Evolutionary conservation across 352 stramenopile species (phyloP).

Genomic region (Globisporangium sylvaticum): DNA sequence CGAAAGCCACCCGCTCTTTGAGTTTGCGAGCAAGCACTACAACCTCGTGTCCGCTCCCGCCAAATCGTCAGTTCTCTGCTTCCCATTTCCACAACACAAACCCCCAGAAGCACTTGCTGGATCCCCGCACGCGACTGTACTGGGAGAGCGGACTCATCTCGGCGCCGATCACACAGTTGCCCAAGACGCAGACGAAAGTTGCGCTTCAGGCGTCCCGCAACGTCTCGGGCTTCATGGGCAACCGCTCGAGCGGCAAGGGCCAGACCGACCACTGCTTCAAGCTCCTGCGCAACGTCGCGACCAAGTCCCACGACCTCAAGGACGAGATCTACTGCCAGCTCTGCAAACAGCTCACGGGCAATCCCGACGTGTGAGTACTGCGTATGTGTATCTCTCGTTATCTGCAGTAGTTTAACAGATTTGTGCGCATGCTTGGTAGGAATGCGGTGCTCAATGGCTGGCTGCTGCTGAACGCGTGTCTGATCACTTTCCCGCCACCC

Average conservation of each 20-base stretch:
- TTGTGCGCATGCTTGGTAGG: constrained; percentile 6
- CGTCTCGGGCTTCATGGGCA: constrained; percentile 78
- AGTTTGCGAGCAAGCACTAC: constrained; percentile 37
- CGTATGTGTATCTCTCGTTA: not conserved
- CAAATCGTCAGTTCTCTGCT: constrained; percentile 20
- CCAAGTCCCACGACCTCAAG: constrained; percentile 44
- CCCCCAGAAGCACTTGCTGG: constrained; percentile 22
- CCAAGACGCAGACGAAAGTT: constrained; percentile 39
- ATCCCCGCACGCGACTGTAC: constrained; percentile 46
- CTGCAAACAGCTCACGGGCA: constrained; percentile 71
- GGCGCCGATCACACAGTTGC: constrained; percentile 41
- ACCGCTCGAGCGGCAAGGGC: constrained; percentile 53
- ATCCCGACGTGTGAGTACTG: constrained; percentile 40
- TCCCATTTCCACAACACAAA: not conserved
- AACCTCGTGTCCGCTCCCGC: constrained; percentile 19
- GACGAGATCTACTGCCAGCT: constrained; percentile 83
- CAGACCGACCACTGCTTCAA: constrained; percentile 71
- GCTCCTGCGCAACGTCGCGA: constrained; percentile 64
- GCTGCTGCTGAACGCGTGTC: constrained; percentile 60
- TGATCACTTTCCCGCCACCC: constrained; percentile 62
- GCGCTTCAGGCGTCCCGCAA: constrained; percentile 71
- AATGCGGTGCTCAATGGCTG: constrained; percentile 61
- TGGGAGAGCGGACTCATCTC: constrained; percentile 63
- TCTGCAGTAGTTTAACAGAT: constrained; percentile 8
- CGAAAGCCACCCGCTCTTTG: constrained; percentile 37